Evolutionary conservation across 1,284 basidiomycete genomes (phyloP).

Genomic region (Marasmius oreades): DNA sequence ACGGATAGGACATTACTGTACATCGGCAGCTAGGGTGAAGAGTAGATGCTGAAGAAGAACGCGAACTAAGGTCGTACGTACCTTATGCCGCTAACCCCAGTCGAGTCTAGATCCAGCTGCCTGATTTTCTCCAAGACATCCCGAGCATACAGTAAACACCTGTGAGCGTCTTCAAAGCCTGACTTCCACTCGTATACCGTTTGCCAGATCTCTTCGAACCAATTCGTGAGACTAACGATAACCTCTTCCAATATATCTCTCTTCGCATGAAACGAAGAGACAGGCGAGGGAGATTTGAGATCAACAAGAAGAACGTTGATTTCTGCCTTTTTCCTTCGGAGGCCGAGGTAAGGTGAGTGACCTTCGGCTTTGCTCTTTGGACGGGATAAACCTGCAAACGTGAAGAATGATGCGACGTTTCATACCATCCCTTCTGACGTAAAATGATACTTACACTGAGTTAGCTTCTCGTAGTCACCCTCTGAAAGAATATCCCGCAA

Average conservation of each 20-base stretch:
- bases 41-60: not conserved
- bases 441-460: not conserved
- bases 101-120: not conserved
- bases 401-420: not conserved
- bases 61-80: not conserved
- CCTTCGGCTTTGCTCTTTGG: not conserved
- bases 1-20: not conserved
- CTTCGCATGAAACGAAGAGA: not conserved
- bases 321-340: not conserved
- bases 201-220: conserved; percentile 1
- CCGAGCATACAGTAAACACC: not conserved
- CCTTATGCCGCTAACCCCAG: not conserved
- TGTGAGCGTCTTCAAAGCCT: not conserved
- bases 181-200: not conserved
- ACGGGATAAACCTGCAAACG: not conserved
- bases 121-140: not conserved
- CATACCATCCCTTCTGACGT: not conserved
- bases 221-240: not conserved
- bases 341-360: not conserved
- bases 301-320: not conserved
- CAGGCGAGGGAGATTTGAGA: not conserved
- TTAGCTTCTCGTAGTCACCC: not conserved
- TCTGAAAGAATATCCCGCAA: not conserved
- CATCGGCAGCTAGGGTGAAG: not conserved
- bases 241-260: not conserved